Conservation (phyloP, 805 yeast genomes). For the Barnettozyma vustinii region DNA sequence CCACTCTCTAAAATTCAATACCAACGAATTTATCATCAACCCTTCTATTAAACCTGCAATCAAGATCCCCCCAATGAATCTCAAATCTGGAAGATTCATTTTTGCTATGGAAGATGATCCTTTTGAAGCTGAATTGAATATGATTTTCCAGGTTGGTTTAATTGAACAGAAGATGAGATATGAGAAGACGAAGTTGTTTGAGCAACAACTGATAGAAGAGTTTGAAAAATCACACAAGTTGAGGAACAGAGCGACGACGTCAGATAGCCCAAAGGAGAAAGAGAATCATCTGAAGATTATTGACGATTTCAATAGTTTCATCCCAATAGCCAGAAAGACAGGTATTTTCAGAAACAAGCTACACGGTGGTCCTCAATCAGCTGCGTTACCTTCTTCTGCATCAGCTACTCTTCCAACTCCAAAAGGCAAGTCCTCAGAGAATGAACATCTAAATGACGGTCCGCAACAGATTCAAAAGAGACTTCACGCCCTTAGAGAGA, state of each 20-base stretch:
- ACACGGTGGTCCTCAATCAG: neutral
- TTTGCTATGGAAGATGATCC: conserved; percentile 83
- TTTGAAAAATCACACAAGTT: conserved; percentile 9
- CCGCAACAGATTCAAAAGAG: conserved; percentile 4
- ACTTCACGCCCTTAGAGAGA: conserved; percentile 31
- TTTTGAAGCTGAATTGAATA: conserved; percentile 69
- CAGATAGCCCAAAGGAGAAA: conserved; percentile 3
- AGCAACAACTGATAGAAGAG: conserved; percentile 25
- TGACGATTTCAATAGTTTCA: conserved; percentile 6
- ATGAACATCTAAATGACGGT: neutral
- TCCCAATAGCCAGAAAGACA: conserved; percentile 7
- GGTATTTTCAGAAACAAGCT: conserved; percentile 3
- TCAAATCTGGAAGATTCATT: conserved; percentile 51
- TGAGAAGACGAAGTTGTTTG: conserved; percentile 42
- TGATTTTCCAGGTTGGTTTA: conserved; percentile 59
- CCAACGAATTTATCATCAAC: conserved; percentile 31
- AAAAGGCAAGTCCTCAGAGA: neutral
- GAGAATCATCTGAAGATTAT: conserved; percentile 3
- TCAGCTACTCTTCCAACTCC: conserved; percentile 2
- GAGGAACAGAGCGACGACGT: conserved; percentile 5
- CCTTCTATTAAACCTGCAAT: conserved; percentile 38
- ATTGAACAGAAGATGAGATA: conserved; percentile 60
- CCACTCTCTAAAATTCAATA: conserved; percentile 41
- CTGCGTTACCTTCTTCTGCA: neutral
- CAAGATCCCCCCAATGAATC: conserved; percentile 49